Evolutionary conservation across 805 yeast genomes (phyloP).

Genomic region (Candida piceae): DNA sequence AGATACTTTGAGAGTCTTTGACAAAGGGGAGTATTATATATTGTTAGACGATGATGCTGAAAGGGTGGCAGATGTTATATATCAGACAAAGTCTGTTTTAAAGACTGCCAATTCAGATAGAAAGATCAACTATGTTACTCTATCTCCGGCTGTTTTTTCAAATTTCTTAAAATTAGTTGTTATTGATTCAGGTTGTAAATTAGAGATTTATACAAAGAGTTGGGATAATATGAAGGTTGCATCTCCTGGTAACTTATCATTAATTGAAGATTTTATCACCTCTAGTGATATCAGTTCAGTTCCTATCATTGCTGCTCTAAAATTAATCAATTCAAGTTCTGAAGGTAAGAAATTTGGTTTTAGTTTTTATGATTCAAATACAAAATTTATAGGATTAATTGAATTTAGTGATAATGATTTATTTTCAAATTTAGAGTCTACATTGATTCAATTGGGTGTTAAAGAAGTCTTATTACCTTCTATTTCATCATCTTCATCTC

Average conservation of each 20-base stretch:
- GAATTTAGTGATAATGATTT: constrained; percentile 87
- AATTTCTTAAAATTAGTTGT: constrained; percentile 62
- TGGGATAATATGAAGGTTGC: constrained; percentile 62
- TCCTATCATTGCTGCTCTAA: constrained; percentile 51
- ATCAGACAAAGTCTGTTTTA: constrained; percentile 77
- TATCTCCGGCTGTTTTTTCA: constrained; percentile 69
- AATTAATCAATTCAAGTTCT: constrained; percentile 32
- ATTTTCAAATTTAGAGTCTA: constrained; percentile 79
- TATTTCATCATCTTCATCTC: constrained; percentile 12
- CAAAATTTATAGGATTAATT: constrained; percentile 59
- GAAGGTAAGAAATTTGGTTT: constrained; percentile 64
- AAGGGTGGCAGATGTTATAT: constrained; percentile 76
- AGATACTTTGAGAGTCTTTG: constrained; percentile 65
- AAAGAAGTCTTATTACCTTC: constrained; percentile 70
- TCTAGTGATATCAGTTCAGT: constrained; percentile 32
- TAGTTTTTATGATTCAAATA: constrained; percentile 71
- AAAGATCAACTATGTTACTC: constrained; percentile 56
- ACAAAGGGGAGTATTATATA: constrained; percentile 76
- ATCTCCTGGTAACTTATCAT: constrained; percentile 86
- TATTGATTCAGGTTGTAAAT: constrained; percentile 65
- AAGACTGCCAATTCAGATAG: constrained; percentile 42
- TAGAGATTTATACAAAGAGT: constrained; percentile 69
- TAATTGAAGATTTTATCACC: constrained; percentile 64
- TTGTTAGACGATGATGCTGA: constrained; percentile 72
- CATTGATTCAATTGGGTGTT: constrained; percentile 83